A percentile compares a stretch with the other conserved stretches of the same genome.
phyloP scores from a whole-genome alignment of 78 protist species.

The Creolimax fragrantissima region DNA sequence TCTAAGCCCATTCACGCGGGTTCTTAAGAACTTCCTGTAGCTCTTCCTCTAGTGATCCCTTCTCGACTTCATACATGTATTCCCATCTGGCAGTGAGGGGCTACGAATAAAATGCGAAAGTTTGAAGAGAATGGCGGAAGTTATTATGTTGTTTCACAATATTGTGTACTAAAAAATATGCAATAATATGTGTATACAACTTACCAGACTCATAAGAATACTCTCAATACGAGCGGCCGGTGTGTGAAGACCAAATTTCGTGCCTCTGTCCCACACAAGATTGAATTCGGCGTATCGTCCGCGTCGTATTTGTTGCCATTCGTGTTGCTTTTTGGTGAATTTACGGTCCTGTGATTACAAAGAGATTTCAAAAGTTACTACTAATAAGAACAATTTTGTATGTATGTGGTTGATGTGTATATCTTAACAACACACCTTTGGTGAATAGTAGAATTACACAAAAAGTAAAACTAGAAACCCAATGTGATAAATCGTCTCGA shows the following conservation, averaged over 20 bases:
- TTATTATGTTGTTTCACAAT: no score
- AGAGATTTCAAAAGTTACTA: background rate
- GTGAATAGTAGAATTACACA: no score
- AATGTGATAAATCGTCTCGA: no score
- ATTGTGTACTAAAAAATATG: no score
- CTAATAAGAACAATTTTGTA: background rate
- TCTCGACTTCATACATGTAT: slow-evolving; percentile 14
- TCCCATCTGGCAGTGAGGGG: slow-evolving; percentile 43
- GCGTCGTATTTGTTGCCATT: slow-evolving; percentile 43
- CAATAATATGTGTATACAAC: no score
- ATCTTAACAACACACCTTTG: no score
- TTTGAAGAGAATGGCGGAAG: no score
- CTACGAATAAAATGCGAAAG: no score
- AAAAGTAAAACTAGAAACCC: no score
- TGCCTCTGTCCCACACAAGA: slow-evolving; percentile 46
- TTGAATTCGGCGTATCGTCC: slow-evolving; percentile 48
- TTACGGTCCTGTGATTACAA: background rate
- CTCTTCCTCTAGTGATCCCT: slow-evolving; percentile 9
- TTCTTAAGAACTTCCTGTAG: background rate
- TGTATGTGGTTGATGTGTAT: background rate
- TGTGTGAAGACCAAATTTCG: slow-evolving; percentile 44
- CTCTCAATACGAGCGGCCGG: slow-evolving; percentile 34
- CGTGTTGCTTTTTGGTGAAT: background rate
- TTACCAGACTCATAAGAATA: slow-evolving; percentile 25
- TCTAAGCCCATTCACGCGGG: slow-evolving; percentile 25